These are phyloP conservation scores for Rhodotorula paludigena DNA, from an alignment of 768 basidiomycete genomes.

Conservation along the genomic window DNA sequence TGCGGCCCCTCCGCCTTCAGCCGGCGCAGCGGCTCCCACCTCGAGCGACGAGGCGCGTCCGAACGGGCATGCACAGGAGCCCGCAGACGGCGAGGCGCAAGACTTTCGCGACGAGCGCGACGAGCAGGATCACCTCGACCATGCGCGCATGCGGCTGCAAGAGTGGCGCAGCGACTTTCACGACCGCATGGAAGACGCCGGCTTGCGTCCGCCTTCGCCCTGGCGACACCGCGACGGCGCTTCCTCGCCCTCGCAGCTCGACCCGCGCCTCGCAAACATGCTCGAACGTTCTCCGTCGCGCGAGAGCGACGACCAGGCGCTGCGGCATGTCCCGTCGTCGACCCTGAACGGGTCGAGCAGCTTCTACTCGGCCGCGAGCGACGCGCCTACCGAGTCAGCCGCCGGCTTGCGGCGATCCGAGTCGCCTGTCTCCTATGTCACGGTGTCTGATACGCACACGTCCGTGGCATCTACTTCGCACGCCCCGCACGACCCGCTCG, in stretches of 20 bases:
- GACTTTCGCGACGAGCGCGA: not conserved
- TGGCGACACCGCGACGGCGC: not conserved
- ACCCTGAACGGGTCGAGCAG: slow-evolving; percentile 1
- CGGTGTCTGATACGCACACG: not conserved
- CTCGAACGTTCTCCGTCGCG: not conserved
- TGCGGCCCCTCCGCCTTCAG: no score
- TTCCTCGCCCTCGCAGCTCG: not conserved
- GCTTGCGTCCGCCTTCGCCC: not conserved
- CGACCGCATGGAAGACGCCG: not conserved
- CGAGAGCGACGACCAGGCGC: not conserved
- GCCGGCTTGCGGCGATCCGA: not conserved
- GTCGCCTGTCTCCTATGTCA: slow-evolving; percentile 4
- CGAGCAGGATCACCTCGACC: slow-evolving; percentile 11
- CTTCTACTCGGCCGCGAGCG: slow-evolving; percentile 22
- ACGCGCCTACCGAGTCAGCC: not conserved
- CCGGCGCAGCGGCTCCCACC: no score
- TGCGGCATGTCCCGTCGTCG: not conserved
- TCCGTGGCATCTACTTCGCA: not conserved
- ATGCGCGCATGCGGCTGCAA: not conserved
- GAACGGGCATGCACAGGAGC: not conserved
- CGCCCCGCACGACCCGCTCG: not conserved
- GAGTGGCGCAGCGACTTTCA: not conserved
- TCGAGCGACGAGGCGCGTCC: not conserved
- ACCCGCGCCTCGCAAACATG: not conserved
- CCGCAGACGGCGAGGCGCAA: not conserved